Evolutionary conservation across 805 yeast genomes (phyloP), one percentile per base, ranked within the genome.

Genomic region (Metahyphopichia silvanorum): DNA sequence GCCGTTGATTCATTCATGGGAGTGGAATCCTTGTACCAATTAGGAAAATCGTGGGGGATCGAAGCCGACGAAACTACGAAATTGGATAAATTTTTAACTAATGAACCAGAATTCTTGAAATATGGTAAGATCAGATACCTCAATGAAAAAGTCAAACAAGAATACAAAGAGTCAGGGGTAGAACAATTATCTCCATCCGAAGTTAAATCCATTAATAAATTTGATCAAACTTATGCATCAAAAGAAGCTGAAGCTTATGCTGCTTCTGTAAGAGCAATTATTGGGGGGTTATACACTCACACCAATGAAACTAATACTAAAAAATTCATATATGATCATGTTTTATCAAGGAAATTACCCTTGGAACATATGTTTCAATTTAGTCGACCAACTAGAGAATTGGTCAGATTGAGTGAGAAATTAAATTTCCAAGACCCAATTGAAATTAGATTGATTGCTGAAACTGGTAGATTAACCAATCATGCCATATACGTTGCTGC

Each of bases 401-500:
- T 93, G 38, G 74, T 86, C 1, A 75, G 78, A 38, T 63, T 93
- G 31, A 80, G 96, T 51, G 80, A 77, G 35, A 78, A 89, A 42
- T 83, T 89, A 53, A 75, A 77, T 10, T 69, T 91, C 43, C 74
- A 74, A 31, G 73, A 76, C 14, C 96, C 97, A 18, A 74, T 83
- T 4, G 80, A 88, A 29, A 51, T 65, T 16, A 79, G 94, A 53
- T 71, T 93, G 38, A 66, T 93, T 35, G 89, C 95, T 21, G 99
- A 93, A 62, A 84, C 96, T 18, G 99, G 99, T 57, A 77, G 98
- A 60, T 67, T 71, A 49, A 78, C 96, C 3, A 73, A 76, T 37
- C 78, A 84, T 29, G 95, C 98, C 16, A 82, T 88, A 23, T 93
- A 77, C 47, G 83, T 91, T 10, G 95, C 91, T 21, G 98, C 96